Conservation (phyloP, 805 yeast species). For the Zygosaccharomyces gambellarensis region DNA sequence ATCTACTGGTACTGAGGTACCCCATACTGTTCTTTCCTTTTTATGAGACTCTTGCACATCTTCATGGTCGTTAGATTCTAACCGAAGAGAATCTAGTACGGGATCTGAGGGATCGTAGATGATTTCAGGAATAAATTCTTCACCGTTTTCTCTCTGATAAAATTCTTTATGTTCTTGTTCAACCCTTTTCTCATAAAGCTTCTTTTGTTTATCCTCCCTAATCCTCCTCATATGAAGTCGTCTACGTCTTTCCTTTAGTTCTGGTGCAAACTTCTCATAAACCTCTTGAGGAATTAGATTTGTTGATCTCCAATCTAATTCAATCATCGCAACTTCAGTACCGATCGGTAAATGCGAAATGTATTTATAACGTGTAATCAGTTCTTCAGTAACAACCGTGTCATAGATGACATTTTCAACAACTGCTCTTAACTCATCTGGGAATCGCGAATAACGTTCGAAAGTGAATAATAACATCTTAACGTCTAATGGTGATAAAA, state of each 20-base stretch:
- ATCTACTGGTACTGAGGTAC: conserved; percentile 44
- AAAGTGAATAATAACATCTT: conserved; percentile 62
- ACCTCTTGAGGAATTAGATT: conserved; percentile 42
- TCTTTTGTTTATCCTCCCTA: conserved; percentile 57
- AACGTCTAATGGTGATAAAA: conserved; percentile 74
- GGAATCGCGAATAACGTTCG: conserved; percentile 61
- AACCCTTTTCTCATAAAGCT: conserved; percentile 51
- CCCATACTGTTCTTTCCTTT: conserved; percentile 65
- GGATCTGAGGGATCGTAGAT: conserved; percentile 3
- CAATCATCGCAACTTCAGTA: conserved; percentile 75
- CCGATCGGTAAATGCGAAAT: conserved; percentile 81
- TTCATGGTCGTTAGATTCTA: conserved; percentile 8
- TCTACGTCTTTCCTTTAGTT: conserved; percentile 53
- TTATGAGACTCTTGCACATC: conserved; percentile 14
- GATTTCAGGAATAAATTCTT: conserved; percentile 14
- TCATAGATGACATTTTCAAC: conserved; percentile 71
- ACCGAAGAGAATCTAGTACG: background rate
- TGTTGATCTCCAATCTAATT: conserved; percentile 71
- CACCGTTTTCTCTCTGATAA: conserved; percentile 54
- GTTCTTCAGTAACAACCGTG: conserved; percentile 54
- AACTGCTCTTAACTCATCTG: conserved; percentile 53
- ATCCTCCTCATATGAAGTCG: conserved; percentile 44
- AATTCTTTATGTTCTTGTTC: conserved; percentile 57
- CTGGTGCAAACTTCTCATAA: conserved; percentile 45
- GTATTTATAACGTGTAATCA: conserved; percentile 60